A percentile compares a stretch with the other conserved stretches of the same genome.
phyloP scores from a whole-genome alignment of 2,329 filamentous ascomycete species.

The Epichloe glyceriae region DNA sequence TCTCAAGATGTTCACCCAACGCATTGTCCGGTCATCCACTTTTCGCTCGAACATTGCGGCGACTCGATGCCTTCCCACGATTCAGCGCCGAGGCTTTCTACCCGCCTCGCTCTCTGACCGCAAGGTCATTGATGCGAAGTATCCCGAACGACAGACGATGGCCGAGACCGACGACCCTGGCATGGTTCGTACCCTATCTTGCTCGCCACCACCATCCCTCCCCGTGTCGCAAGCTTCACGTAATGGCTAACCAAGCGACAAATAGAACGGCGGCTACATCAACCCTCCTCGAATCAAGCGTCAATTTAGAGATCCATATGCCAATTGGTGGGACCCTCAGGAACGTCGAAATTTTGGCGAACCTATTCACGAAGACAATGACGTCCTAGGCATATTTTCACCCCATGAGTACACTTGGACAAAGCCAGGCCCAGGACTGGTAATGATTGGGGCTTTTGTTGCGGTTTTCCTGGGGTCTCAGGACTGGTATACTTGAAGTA shows the following conservation, averaged over 20 bases:
- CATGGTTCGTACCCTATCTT: conserved; percentile 37
- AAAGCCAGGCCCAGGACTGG: conserved; percentile 53
- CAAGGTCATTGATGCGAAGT: conserved; percentile 38
- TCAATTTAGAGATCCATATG: conserved; percentile 84
- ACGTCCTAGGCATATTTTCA: conserved; percentile 80
- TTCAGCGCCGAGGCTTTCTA: conserved; percentile 45
- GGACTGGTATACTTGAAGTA: conserved; percentile 58
- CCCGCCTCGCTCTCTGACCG: conserved; percentile 35
- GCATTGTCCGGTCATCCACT: conserved; percentile 39
- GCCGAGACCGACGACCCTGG: conserved; percentile 51
- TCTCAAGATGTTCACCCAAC: conserved; percentile 46
- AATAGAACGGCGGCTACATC: conserved; percentile 71
- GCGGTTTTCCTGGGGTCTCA: conserved; percentile 47
- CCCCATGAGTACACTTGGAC: conserved; percentile 80
- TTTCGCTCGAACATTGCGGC: conserved; percentile 31
- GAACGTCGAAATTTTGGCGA: conserved; percentile 95
- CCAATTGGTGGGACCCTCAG: conserved; percentile 93
- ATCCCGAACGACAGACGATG: conserved; percentile 31
- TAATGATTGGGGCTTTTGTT: conserved; percentile 58
- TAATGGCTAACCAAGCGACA: conserved; percentile 14
- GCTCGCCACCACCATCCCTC: background rate
- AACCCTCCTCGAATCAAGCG: conserved; percentile 74
- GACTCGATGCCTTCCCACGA: conserved; percentile 35
- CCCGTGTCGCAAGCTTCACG: background rate
- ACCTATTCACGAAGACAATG: conserved; percentile 92